Base-by-base conservation (phyloP, 2,329 filamentous ascomycete genomes). In the Hypoxylon sp. region DNA sequence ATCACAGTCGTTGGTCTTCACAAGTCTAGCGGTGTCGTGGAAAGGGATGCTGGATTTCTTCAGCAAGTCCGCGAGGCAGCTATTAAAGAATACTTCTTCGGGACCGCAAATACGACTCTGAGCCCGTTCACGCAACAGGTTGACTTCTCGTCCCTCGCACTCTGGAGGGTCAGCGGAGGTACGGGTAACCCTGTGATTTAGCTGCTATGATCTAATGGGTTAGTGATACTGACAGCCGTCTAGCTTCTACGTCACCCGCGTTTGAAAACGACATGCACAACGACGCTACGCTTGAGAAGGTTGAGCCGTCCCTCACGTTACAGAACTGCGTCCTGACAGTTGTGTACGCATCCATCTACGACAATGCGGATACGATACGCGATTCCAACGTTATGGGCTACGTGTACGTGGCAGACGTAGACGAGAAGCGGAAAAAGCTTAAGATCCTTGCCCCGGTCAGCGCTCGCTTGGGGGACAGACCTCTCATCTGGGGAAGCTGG, bases 71-170 rank as follows among this genome's bases (percentile, higher is more conserved):
- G 90, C 40, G 90, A 96, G 69, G 85, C 89, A 0, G 84, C 90
- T 47, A 92, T 97, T 48, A 89, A 90, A 65, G 89, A 93, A 67
- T 99, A 99, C 75, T 99, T 99, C 78, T 99, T 97, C 72, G 95
- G 95, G 8, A 89, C 90, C 62, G 76, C 83, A 1, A 87, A 86
- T 60, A 84, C 89, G 55, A 89, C 91, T 0, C 79, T 99, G 2
- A 95, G 90, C 41, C 95, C 95, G 0, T 90, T 93, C 67, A 96
- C 92, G 5, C 91, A 96, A 69, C 89, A 90, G 57, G 85, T 96
- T 3, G 88, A 92, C 61, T 95, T 92, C 71, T 82, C 86, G 56
- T 85, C 87, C 7, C 73, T 97, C 33, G 81, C 85, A 1, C 83
- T 98, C 38, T 97, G 90, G 78, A 86, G 83, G 62, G 80, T 89